phyloP scores from a whole-genome alignment of 108 stramenopile genomes.

The Cyclotella sp. region DNA sequence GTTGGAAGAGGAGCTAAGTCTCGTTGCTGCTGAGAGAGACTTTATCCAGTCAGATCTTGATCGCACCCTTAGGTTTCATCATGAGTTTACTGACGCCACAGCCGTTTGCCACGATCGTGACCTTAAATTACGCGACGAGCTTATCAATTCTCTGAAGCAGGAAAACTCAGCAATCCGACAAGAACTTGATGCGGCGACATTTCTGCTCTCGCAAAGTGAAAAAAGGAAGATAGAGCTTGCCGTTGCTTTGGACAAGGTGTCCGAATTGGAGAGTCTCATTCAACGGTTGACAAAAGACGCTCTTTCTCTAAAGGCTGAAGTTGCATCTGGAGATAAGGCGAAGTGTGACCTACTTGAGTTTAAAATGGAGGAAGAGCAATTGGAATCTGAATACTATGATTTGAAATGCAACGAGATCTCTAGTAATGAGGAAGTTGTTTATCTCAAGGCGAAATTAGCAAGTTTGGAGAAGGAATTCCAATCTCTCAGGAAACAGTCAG shows the following conservation, averaged over 20 bases:
- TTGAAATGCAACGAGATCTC: not conserved
- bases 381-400: not conserved
- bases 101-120: not conserved
- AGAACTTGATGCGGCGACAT: conserved; percentile 8
- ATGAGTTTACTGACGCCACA: not conserved
- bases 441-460: conserved; percentile 9
- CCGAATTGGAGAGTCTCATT: not conserved
- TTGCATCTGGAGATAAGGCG: conserved; percentile 4
- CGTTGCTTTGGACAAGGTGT: not conserved
- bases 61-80: conserved; percentile 19
- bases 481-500: conserved; percentile 13
- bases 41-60: conserved; percentile 13
- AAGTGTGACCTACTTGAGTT: not conserved
- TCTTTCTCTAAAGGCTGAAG: not conserved
- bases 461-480: conserved; percentile 14
- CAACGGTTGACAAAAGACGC: not conserved
- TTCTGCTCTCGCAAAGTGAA: not conserved
- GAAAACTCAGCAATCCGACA: conserved; percentile 4
- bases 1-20: conserved; percentile 30
- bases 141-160: conserved; percentile 9
- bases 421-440: not conserved
- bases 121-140: not conserved
- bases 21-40: conserved; percentile 10
- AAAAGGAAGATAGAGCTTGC: not conserved
- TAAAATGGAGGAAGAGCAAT: not conserved